These are phyloP conservation scores for Chrysosporium queenslandicum DNA, from an alignment of 2,329 filamentous ascomycete genomes.

Conservation along the genomic window DNA sequence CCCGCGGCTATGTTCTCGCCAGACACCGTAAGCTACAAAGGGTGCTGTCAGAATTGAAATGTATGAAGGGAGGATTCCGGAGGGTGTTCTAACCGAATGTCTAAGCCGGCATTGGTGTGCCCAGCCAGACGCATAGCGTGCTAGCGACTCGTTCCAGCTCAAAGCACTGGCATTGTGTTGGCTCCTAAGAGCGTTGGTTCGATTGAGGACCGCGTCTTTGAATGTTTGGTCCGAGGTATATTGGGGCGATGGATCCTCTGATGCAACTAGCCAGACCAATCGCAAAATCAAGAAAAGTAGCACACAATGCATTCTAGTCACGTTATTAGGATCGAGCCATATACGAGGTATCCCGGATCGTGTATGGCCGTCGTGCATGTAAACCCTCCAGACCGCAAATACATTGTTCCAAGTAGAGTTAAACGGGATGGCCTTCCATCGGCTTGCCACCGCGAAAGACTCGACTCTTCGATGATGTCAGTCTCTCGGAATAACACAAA, in stretches of 20 bases:
- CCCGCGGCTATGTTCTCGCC: slow-evolving; percentile 68
- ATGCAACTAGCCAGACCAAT: slow-evolving; percentile 15
- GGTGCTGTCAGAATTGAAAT: background rate
- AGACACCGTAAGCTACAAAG: slow-evolving; percentile 22
- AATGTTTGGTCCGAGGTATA: slow-evolving; percentile 39
- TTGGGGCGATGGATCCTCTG: slow-evolving; percentile 25
- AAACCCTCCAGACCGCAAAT: too few species aligned
- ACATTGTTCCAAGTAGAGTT: too few species aligned
- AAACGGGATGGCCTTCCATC: too few species aligned
- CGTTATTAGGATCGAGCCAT: background rate
- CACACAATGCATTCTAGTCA: slow-evolving; percentile 1
- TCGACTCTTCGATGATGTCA: background rate
- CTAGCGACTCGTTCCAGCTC: slow-evolving; percentile 56
- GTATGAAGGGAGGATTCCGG: background rate
- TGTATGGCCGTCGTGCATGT: too few species aligned
- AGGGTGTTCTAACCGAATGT: slow-evolving; percentile 35
- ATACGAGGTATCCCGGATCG: too few species aligned
- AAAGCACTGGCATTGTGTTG: slow-evolving; percentile 52
- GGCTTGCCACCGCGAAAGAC: too few species aligned
- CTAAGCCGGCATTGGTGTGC: slow-evolving; percentile 35
- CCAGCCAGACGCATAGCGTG: slow-evolving; percentile 46
- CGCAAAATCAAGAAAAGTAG: background rate
- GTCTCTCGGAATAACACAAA: slow-evolving; percentile 6
- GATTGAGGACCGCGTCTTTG: slow-evolving; percentile 44
- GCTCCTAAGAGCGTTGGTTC: slow-evolving; percentile 50